phyloP scores from a whole-genome alignment of 2,329 filamentous ascomycete species.

The Beauveria sp. region DNA sequence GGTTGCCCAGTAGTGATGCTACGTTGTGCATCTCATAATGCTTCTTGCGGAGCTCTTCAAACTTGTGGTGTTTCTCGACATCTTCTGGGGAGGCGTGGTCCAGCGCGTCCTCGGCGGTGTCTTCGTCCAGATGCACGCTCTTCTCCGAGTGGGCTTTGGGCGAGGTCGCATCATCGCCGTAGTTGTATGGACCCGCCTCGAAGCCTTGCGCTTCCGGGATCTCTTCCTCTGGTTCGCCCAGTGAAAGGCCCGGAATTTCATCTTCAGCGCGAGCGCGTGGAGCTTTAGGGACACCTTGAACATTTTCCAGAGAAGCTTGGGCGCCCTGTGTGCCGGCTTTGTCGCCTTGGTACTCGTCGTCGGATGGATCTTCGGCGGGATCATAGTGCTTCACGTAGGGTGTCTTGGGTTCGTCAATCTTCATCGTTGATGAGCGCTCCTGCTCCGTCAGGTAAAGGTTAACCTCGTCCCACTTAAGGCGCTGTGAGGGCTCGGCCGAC shows the following conservation, averaged over 20 bases:
- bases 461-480: slow-evolving; percentile 96
- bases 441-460: slow-evolving; percentile 97
- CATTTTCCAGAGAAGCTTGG: slow-evolving; percentile 19
- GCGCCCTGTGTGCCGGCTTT: slow-evolving; percentile 16
- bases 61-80: slow-evolving; percentile 81
- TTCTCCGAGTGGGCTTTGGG: slow-evolving; percentile 44
- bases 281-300: slow-evolving; percentile 23
- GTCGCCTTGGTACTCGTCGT: slow-evolving; percentile 54
- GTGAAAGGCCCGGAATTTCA: slow-evolving; percentile 84
- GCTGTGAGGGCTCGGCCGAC: slow-evolving; percentile 51
- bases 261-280: slow-evolving; percentile 43
- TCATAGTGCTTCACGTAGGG: slow-evolving; percentile 92
- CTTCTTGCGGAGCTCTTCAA: slow-evolving; percentile 86
- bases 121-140: slow-evolving; percentile 72
- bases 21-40: slow-evolving; percentile 99
- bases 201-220: slow-evolving; percentile 37
- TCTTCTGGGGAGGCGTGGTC: slow-evolving; percentile 61
- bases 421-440: slow-evolving; percentile 93
- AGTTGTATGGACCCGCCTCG: background rate
- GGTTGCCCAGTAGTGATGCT: slow-evolving; percentile 74
- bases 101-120: slow-evolving; percentile 47
- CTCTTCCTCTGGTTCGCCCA: slow-evolving; percentile 84
- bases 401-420: slow-evolving; percentile 97
- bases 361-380: slow-evolving; percentile 76
- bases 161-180: slow-evolving; percentile 15